Evolutionary conservation across 2,329 filamentous ascomycete species (phyloP).

Genomic region (Alternaria atra): DNA sequence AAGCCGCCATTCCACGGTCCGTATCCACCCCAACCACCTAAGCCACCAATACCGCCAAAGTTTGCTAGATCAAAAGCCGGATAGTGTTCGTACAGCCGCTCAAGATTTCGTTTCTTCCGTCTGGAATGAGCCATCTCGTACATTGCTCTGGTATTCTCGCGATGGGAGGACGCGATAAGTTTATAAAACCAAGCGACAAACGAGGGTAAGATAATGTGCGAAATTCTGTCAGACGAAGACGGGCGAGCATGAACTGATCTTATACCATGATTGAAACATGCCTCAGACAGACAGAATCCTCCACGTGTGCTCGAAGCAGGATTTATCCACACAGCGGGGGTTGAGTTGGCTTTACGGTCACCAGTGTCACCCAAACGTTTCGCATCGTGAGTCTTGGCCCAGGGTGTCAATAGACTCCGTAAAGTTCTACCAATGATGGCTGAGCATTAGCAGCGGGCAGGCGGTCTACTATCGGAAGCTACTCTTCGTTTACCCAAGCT

Average conservation of each 20-base stretch:
- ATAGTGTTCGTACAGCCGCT: neutral
- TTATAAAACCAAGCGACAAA: neutral
- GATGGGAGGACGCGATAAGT: no score
- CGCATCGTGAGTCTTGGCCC: conserved; percentile 3
- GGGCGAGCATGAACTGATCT: neutral
- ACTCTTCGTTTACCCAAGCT: conserved; percentile 3
- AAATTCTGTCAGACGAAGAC: neutral
- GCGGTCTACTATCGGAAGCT: conserved; percentile 2
- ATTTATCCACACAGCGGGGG: neutral
- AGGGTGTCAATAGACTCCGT: neutral
- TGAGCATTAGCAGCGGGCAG: neutral
- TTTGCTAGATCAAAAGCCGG: neutral
- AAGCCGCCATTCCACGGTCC: neutral
- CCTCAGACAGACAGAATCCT: neutral
- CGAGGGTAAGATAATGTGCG: neutral
- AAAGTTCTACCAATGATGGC: neutral
- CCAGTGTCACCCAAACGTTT: conserved; percentile 13
- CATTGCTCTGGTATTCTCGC: neutral
- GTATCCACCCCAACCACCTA: neutral
- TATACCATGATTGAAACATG: neutral
- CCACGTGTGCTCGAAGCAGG: conserved; percentile 3
- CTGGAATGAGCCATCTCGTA: conserved; percentile 6
- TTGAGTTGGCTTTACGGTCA: conserved; percentile 9
- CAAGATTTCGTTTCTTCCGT: neutral
- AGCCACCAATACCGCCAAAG: neutral